Base-by-base conservation (phyloP, 495 filamentous ascomycete genomes). In the Aspergillus sclerotioniger region DNA sequence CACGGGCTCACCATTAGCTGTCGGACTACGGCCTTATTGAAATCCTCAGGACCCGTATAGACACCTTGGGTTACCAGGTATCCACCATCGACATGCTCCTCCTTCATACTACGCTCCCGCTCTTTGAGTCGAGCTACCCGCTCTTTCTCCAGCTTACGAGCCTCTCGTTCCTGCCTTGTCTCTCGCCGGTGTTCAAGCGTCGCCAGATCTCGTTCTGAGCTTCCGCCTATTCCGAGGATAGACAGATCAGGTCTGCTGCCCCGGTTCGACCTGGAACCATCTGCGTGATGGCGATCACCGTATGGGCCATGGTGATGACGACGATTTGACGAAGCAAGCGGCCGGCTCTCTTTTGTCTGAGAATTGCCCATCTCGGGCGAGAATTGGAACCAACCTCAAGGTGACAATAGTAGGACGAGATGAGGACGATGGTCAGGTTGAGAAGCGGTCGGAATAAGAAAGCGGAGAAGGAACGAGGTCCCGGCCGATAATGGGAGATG, bases 1-100 rank as follows among this genome's bases (percentile, higher is more conserved):
- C 20, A 41, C 45, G 80, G 28, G 5, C 47, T 63, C 78, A 96
- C 92, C 87, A 96, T 94, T 59, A 98, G 77, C 69, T 96, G 93
- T 63, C 95, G 84, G 43, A 98, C 94, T 31, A 92, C 80, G 41
- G 79, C 77, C 68, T 98, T 97, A 74, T 86, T 96, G 67, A 91
- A 98, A 70, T 98, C 94, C 71, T 98, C 94, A 16, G 85, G 77
- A 3, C 93, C 90, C 7, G 89, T 92, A 67, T 98, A 98, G 39
- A 91, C 88, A 21, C 94, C 94, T 71, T 96, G 86, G 0, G 94
- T 98, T 39, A 98, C 94, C 29, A 98, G 74, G 75, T 89, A 98
- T 29, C 94, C 94, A 31, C 94, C 94, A 76, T 98, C 94, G 29
- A 96, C 88, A 71, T 91, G 84, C 64, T 98, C 94, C 62, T 97